Evolutionary conservation across 176 grass and related monocot species (phyloP).

Genomic region (Raddia guianensis): DNA sequence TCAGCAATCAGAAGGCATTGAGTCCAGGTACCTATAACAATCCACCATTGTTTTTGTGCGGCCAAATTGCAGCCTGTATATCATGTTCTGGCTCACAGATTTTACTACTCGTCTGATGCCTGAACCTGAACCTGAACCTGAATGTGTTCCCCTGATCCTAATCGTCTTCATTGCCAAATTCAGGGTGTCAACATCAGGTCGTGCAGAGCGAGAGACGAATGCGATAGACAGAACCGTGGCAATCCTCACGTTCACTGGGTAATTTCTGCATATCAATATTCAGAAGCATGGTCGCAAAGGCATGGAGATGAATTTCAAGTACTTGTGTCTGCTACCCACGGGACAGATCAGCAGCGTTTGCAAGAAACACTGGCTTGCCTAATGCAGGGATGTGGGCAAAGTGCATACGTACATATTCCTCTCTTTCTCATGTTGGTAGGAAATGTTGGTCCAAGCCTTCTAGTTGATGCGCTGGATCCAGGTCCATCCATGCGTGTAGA

Average conservation of each 20-base stretch:
- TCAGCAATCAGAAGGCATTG: slow-evolving; percentile 23
- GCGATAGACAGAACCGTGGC: slow-evolving; percentile 69
- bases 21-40: slow-evolving; percentile 37
- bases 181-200: slow-evolving; percentile 36
- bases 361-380: not conserved
- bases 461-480: not conserved
- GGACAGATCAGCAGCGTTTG: not conserved
- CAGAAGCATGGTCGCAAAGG: not conserved
- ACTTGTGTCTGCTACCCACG: not conserved
- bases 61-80: slow-evolving; percentile 1
- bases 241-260: slow-evolving; percentile 43
- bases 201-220: slow-evolving; percentile 49
- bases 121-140: not conserved
- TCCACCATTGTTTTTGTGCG: not conserved
- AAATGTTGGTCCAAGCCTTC: slow-evolving; percentile 24
- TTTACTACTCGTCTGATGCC: not conserved
- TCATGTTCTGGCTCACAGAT: not conserved
- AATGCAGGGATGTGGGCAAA: slow-evolving; percentile 23
- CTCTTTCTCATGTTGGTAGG: not conserved
- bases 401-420: not conserved
- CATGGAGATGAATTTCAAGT: not conserved
- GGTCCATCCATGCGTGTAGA: not conserved
- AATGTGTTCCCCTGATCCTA: not conserved
- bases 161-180: slow-evolving; percentile 18
- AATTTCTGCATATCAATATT: not conserved